Conservation (phyloP, 257 asterid genomes). For the Rauvolfia tetraphylla region DNA sequence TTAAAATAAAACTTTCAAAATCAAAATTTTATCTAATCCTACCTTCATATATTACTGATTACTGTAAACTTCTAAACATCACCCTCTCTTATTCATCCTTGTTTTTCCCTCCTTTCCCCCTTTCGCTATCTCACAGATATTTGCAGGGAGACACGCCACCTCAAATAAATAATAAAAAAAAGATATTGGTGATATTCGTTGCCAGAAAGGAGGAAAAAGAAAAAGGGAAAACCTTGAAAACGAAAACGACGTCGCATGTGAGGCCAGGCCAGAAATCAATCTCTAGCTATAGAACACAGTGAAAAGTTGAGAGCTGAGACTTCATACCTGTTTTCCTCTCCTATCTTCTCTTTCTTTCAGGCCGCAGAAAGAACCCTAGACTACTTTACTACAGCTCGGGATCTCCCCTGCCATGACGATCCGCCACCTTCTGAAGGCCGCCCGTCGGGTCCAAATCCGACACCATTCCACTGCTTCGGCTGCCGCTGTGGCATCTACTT, state of each 20-base stretch:
- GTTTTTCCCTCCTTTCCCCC: background rate
- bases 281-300: background rate
- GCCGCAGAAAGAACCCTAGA: conserved; percentile 28
- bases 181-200: no score
- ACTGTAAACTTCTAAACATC: no score
- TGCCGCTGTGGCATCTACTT: conserved; percentile 12
- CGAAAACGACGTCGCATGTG: background rate
- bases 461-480: conserved; percentile 39
- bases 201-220: background rate
- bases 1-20: no score
- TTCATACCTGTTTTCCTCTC: background rate
- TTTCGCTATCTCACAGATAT: no score
- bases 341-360: background rate
- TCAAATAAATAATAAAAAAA: background rate
- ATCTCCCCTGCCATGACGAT: conserved; percentile 51
- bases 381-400: background rate
- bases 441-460: conserved; percentile 41
- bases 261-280: background rate
- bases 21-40: no score
- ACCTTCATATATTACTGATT: no score
- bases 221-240: background rate
- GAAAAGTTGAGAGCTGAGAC: background rate
- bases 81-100: background rate
- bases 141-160: no score
- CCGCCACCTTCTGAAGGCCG: conserved; percentile 63